A percentile compares a stretch with the other conserved stretches of the same genome.
Conservation (phyloP, 768 basidiomycete species). For the Gloeopeniophorella convolvens region DNA sequence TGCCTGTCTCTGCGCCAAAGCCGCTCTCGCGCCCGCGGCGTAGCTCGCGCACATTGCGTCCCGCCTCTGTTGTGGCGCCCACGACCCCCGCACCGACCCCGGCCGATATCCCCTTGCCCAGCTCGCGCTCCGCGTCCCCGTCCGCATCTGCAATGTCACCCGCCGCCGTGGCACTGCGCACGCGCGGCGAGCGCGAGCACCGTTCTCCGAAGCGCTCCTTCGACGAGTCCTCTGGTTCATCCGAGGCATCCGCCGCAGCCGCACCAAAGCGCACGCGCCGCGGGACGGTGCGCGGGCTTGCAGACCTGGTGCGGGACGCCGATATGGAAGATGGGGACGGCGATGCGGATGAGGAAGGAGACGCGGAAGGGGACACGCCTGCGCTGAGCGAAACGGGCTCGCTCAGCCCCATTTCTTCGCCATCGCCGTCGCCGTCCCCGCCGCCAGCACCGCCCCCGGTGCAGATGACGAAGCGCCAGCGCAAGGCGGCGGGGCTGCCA, state of each 20-base stretch:
- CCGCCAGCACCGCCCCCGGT: conserved; percentile 29
- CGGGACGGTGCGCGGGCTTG: conserved; percentile 7
- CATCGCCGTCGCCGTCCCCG: conserved; percentile 25
- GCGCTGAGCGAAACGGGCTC: conserved; percentile 36
- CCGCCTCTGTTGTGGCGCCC: conserved; percentile 11
- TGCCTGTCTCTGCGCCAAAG: conserved; percentile 11
- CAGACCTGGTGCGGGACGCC: conserved; percentile 16
- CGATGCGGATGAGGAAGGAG: conserved; percentile 24
- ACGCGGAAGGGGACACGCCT: conserved; percentile 30
- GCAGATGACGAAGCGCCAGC: conserved; percentile 57
- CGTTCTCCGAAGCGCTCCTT: conserved; percentile 55
- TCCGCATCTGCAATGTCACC: conserved; percentile 26
- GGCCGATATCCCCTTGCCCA: conserved; percentile 32
- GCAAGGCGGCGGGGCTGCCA: conserved; percentile 63
- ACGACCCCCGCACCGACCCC: conserved; percentile 29
- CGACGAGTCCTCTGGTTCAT: conserved; percentile 47
- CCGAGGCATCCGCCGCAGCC: conserved; percentile 27
- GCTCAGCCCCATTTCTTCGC: conserved; percentile 28
- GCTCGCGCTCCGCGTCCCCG: conserved; percentile 32
- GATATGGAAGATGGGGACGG: conserved; percentile 28
- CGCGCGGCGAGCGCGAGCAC: conserved; percentile 32
- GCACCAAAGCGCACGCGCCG: conserved; percentile 27
- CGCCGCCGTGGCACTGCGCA: conserved; percentile 11
- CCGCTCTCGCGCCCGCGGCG: conserved; percentile 15
- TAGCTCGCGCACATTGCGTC: conserved; percentile 5